These are phyloP conservation scores for Eucalyptus victrix DNA, from an alignment of 345 rosid species.

Conservation along the genomic window DNA sequence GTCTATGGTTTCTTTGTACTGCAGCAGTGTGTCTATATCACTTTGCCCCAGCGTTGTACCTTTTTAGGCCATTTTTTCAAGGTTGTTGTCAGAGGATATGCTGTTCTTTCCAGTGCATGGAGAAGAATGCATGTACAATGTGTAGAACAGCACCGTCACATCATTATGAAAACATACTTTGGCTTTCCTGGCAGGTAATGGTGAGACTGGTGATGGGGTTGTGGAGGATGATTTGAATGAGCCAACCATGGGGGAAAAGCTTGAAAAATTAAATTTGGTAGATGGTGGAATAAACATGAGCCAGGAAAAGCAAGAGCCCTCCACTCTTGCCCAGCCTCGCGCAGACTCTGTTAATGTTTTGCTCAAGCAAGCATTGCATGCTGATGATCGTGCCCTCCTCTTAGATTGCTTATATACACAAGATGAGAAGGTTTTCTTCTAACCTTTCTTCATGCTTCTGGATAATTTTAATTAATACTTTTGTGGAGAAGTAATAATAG, in stretches of 20 bases:
- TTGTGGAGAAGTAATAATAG: background rate
- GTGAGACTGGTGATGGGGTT: conserved; percentile 59
- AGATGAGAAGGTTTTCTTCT: conserved; percentile 58
- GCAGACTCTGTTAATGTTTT: conserved; percentile 81
- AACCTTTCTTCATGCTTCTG: background rate
- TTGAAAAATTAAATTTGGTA: conserved; percentile 39
- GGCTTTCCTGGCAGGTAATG: conserved; percentile 19
- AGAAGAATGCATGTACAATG: background rate
- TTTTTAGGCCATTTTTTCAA: background rate
- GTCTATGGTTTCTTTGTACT: background rate
- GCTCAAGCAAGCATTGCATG: conserved; percentile 80
- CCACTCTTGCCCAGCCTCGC: conserved; percentile 42
- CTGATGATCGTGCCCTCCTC: conserved; percentile 80
- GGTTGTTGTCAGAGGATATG: background rate
- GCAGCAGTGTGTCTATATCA: background rate
- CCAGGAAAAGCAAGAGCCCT: conserved; percentile 14
- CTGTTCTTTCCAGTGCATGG: background rate
- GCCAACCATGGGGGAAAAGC: conserved; percentile 93
- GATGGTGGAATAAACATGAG: conserved; percentile 9
- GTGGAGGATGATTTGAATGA: conserved; percentile 57
- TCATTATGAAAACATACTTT: background rate
- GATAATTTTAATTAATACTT: background rate
- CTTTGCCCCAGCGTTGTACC: background rate
- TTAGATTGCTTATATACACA: conserved; percentile 85
- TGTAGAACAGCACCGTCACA: background rate